A percentile compares a stretch with the other conserved stretches of the same genome.
phyloP scores from a whole-genome alignment of 768 basidiomycete genomes.

The Boletellus ananas region DNA sequence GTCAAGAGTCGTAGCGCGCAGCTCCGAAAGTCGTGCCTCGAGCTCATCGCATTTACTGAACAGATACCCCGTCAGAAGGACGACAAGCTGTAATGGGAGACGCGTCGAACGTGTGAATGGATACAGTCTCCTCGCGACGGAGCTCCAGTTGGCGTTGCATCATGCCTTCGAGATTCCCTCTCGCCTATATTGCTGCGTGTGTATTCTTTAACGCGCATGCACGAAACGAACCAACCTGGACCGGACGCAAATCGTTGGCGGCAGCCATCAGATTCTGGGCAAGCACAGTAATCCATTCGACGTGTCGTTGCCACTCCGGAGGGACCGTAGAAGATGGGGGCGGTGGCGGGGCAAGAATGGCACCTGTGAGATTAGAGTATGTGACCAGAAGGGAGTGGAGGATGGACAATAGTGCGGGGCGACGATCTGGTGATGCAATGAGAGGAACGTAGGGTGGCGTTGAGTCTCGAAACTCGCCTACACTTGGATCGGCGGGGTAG shows the following conservation, averaged over 20 bases:
- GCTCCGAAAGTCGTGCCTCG: conserved; percentile 56
- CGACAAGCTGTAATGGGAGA: not conserved
- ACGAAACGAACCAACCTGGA: conserved; percentile 55
- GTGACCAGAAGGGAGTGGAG: conserved; percentile 76
- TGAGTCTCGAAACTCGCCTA: conserved; percentile 43
- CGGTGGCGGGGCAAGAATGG: conserved; percentile 65
- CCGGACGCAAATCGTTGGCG: conserved; percentile 84
- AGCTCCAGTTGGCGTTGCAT: conserved; percentile 76
- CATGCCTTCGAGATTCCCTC: conserved; percentile 77
- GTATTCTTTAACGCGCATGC: not conserved
- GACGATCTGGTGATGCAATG: conserved; percentile 53
- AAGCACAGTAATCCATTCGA: conserved; percentile 79
- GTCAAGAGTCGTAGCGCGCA: conserved; percentile 36
- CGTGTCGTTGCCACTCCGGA: conserved; percentile 70
- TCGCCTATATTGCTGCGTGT: conserved; percentile 46
- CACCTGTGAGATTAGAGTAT: conserved; percentile 68
- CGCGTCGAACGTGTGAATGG: conserved; percentile 60
- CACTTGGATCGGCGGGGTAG: conserved; percentile 68
- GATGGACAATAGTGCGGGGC: conserved; percentile 67
- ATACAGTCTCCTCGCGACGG: conserved; percentile 65
- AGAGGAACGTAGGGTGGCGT: conserved; percentile 3
- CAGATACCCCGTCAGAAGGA: conserved; percentile 7
- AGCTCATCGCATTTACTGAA: conserved; percentile 69
- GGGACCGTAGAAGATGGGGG: conserved; percentile 38
- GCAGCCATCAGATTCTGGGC: conserved; percentile 87